Conservation (phyloP, 331 rosid genomes). For the Cydonia oblonga region DNA sequence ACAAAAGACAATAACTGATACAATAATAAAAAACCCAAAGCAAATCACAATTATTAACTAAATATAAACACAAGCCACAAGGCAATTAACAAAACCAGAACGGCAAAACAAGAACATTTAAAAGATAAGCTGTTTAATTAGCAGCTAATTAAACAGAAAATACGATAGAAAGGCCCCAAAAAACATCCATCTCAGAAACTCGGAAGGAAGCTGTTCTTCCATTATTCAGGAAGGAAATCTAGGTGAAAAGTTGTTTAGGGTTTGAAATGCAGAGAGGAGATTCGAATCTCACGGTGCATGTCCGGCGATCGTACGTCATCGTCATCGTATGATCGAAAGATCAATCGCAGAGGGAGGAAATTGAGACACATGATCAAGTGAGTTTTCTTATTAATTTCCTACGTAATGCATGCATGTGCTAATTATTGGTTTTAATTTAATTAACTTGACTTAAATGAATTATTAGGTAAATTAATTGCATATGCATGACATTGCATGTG, state of each 20-base stretch:
- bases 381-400: too few relatives aligned
- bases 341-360: neutral
- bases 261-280: neutral
- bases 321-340: neutral
- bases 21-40: neutral
- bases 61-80: neutral
- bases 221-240: neutral
- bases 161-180: neutral
- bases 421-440: neutral
- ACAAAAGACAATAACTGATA: neutral
- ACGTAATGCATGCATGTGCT: neutral
- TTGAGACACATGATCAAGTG: neutral
- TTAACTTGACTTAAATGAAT: neutral
- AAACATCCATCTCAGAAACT: neutral
- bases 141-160: neutral
- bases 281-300: neutral
- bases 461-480: too few relatives aligned
- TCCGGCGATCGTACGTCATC: neutral
- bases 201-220: neutral
- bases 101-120: neutral
- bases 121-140: neutral
- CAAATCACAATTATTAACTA: neutral
- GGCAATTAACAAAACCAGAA: neutral
- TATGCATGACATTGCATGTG: too few relatives aligned
- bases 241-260: neutral